Evolutionary conservation across 2,329 filamentous ascomycete species (phyloP).

Genomic region (Periconia sp.): DNA sequence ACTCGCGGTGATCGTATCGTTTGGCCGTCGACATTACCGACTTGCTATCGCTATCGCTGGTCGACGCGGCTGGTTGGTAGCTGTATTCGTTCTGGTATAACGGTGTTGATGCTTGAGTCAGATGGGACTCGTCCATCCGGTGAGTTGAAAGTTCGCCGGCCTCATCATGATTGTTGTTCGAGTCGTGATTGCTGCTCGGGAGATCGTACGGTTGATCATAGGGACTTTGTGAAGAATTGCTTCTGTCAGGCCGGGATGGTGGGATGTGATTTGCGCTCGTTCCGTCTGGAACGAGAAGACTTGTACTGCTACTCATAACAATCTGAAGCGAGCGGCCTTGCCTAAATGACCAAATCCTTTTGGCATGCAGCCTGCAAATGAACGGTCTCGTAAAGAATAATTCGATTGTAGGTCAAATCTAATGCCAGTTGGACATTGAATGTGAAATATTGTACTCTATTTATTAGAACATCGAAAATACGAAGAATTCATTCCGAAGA

Average conservation of each 20-base stretch:
- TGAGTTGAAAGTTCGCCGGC: conserved; percentile 26
- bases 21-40: conserved; percentile 24
- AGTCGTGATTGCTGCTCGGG: background rate
- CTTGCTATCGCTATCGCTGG: conserved; percentile 23
- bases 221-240: background rate
- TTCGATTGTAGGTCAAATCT: too few relatives aligned
- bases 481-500: too few relatives aligned
- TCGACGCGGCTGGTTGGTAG: conserved; percentile 14
- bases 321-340: background rate
- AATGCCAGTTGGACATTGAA: too few relatives aligned
- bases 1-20: conserved; percentile 34
- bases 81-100: conserved; percentile 20
- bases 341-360: too few relatives aligned
- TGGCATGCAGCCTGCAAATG: too few relatives aligned
- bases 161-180: conserved; percentile 12
- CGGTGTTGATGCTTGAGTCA: conserved; percentile 19
- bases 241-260: background rate
- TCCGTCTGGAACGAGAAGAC: background rate
- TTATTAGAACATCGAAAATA: too few relatives aligned
- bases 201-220: conserved; percentile 15
- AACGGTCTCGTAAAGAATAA: too few relatives aligned
- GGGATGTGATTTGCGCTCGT: background rate
- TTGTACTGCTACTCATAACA: background rate
- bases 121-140: conserved; percentile 18
- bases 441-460: too few relatives aligned